Conservation (phyloP, 2,329 filamentous ascomycete species). For the Aspergillus hiratsukae region DNA sequence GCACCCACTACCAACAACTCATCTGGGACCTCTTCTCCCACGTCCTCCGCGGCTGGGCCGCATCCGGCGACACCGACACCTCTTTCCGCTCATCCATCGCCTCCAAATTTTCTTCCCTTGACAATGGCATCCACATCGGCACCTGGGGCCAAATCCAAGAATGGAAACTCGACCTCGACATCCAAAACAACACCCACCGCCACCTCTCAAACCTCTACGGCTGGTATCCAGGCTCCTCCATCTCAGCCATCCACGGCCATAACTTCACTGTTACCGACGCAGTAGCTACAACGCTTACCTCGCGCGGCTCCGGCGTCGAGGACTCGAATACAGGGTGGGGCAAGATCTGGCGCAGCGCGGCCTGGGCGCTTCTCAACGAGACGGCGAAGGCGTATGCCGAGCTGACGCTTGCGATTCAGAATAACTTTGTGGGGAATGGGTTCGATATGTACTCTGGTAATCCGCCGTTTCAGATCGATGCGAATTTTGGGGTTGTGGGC, state of each 20-base stretch:
- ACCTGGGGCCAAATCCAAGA: conserved; percentile 46
- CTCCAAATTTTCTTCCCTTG: conserved; percentile 8
- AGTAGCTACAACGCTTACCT: conserved; percentile 43
- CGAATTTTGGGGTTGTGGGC: conserved; percentile 52
- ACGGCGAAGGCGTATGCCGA: conserved; percentile 47
- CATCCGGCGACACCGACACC: conserved; percentile 26
- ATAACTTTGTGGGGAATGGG: conserved; percentile 50
- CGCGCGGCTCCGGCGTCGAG: conserved; percentile 43
- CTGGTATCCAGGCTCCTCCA: conserved; percentile 52
- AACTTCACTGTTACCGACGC: conserved; percentile 45
- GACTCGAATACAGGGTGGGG: conserved; percentile 56
- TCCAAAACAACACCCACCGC: conserved; percentile 45
- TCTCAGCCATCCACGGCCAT: conserved; percentile 39
- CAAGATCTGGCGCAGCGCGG: conserved; percentile 55
- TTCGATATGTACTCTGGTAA: conserved; percentile 49
- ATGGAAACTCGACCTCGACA: conserved; percentile 46
- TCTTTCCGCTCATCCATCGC: conserved; percentile 6
- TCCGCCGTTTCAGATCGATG: conserved; percentile 56
- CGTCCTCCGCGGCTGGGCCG: conserved; percentile 30
- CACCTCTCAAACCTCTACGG: conserved; percentile 55
- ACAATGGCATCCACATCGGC: conserved; percentile 36
- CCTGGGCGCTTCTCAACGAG: conserved; percentile 54
- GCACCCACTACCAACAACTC: conserved; percentile 22
- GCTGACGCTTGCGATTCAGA: conserved; percentile 45
- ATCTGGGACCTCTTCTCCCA: conserved; percentile 40